Evolutionary conservation across 352 stramenopile genomes (phyloP).

Genomic region (Aphanomyces cochlioides): DNA sequence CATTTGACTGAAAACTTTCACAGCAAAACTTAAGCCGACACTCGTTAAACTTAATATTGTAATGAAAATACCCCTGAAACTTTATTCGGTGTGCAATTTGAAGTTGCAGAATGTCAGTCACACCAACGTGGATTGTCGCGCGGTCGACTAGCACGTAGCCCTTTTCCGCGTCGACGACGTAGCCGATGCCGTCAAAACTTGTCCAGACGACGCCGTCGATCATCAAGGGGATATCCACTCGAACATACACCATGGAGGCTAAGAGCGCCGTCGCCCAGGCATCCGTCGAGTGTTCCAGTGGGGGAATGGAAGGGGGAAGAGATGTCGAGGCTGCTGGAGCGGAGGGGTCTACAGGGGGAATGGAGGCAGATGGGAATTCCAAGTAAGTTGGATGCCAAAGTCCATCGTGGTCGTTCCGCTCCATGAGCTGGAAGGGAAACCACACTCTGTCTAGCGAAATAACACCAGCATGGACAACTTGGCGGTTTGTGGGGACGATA

Average conservation of each 20-base stretch:
- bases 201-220: conserved; percentile 5
- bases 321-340: conserved; percentile 22
- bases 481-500: conserved; percentile 79
- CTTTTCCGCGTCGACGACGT: background rate
- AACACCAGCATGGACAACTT: conserved; percentile 76
- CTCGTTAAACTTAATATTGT: too few species aligned
- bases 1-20: too few species aligned
- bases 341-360: background rate
- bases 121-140: background rate
- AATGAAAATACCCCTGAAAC: too few species aligned
- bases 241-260: background rate
- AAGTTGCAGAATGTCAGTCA: too few species aligned
- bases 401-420: conserved; percentile 64
- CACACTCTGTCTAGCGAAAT: conserved; percentile 87
- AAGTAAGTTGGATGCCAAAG: conserved; percentile 47
- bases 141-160: background rate
- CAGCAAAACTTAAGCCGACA: too few species aligned
- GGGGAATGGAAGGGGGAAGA: conserved; percentile 54
- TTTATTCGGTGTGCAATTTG: too few species aligned
- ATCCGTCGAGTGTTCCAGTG: conserved; percentile 13
- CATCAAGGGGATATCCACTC: conserved; percentile 2
- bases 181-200: conserved; percentile 3
- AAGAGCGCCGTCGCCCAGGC: conserved; percentile 57
- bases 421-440: conserved; percentile 81
- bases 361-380: too few species aligned